Conservation (phyloP, 139 green algal species). For the Coelastrella sp. region DNA sequence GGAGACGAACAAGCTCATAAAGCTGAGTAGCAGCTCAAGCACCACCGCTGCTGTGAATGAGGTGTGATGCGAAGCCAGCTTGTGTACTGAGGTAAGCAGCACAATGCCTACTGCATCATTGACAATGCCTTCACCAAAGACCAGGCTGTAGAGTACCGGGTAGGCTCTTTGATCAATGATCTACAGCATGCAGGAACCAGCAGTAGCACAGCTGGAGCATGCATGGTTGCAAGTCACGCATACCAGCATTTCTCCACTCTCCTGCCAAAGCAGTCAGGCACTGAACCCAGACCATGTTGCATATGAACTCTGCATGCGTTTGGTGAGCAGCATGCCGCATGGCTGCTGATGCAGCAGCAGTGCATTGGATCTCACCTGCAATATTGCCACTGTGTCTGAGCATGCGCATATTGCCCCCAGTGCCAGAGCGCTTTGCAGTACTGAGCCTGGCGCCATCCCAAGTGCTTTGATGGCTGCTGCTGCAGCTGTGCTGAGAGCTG, state of each 20-base stretch:
- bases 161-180: slow-evolving; percentile 41
- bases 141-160: slow-evolving; percentile 78
- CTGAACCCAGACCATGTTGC: neutral
- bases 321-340: neutral
- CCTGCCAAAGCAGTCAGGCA: neutral
- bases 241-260: neutral
- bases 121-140: slow-evolving; percentile 89
- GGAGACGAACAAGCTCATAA: neutral
- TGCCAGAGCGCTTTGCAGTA: slow-evolving; percentile 56
- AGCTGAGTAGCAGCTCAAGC: slow-evolving; percentile 3
- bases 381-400: slow-evolving; percentile 81
- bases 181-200: neutral
- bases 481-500: slow-evolving; percentile 62
- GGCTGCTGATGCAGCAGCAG: neutral
- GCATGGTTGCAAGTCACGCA: neutral
- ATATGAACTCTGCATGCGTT: neutral
- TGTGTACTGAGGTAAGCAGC: slow-evolving; percentile 70
- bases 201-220: neutral
- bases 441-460: neutral
- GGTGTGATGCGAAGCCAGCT: neutral
- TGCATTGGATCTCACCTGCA: slow-evolving; percentile 66
- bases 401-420: slow-evolving; percentile 81
- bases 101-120: slow-evolving; percentile 87
- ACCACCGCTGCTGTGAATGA: neutral
- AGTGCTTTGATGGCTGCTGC: neutral